Evolutionary conservation across 768 basidiomycete species (phyloP), one percentile per base, ranked within the genome.

Genomic region (Mycena leptocephala): DNA sequence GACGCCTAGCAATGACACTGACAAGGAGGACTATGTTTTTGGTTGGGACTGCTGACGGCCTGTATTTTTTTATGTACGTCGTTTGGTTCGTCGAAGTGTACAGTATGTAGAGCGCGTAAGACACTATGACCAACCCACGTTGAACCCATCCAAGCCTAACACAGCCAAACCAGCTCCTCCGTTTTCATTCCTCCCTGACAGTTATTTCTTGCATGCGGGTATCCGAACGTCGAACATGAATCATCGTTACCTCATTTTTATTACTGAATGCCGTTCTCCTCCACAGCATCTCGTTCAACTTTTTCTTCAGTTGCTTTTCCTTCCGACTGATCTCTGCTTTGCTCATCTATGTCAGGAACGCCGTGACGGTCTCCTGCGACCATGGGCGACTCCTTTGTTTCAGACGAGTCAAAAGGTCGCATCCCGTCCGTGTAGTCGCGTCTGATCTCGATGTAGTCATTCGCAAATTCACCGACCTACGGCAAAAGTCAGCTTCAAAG

Each of bases 1-100:
- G 26, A 56, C 51, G n/a, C 53, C 67, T 14, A 24, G 18, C 14
- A 70, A 56, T 51, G 55, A 70, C 28, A 67, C 56, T n/a, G 62
- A 61, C 24, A 67, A 55, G 33, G 85, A 85, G 16, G 86, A 86
- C 43, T 93, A 93, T 76, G 90, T 94, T n/a, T 86, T 90, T 64
- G 94, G 94, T 48, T 95, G 94, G 93, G 95, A 95, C 80, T 96
- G 95, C 80, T 94, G 80, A 89, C 13, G 30, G 37, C 8, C 11
- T 39, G 26, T 55, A 43, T 7, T 48, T 62, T 14, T 37, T 35
- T 51, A 30, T 59, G 56, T 46, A 59, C 56, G 18, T 28, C 2
- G 5, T 69, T 41, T 1, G 26, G 14, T n/a, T n/a, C 37, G 37
- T 39, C 14, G 37, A 39, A 39, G 14, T 39, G 37, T 14, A 8